Base-by-base conservation (phyloP, 177 flowering plant species). In the Vitis hybrid region DNA sequence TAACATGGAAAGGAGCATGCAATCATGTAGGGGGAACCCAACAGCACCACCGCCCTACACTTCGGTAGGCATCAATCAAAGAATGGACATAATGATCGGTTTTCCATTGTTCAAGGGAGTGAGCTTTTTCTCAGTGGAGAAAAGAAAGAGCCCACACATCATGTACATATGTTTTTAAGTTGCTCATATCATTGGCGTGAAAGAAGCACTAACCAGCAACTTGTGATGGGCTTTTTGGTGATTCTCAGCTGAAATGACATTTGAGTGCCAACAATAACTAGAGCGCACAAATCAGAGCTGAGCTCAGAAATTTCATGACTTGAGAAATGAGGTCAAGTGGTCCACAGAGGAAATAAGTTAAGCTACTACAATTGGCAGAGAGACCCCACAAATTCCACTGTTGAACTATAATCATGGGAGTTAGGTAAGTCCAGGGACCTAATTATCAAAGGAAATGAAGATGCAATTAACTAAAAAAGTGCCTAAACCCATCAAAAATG, bases 51-150 rank as follows among this genome's bases (percentile, higher is more conserved):
- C 44, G 18, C 24, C 51, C 72, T 55, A 62, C 56, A 12, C 5
- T 62, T 70, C 19, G 6, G 14, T 57, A 66, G 22, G 63, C 62
- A 65, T 65, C 62, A 54, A 51, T 24, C 17, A 66, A 54, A 24
- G 59, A 44, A 68, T 28, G 70, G 69, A 62, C 70, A 65, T 59
- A 59, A 68, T 38, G 54, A 69, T 50, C 24, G 71, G 47, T 50
- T 22, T 19, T 68, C 69, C 68, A 33, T 75, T 56, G 60, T 54
- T 65, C 14, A 64, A 64, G 65, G 58, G 69, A 4, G 22, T 19
- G 55, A 7, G 66, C 70, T 61, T 72, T 75, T 77, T 28, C 53
- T 68, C 33, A 69, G 76, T 71, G 80, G 78, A 69, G 60, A 63
- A 51, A 75, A 62, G 54, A 70, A 59, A 65, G 73, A 65, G 69